Percentiles rank a stretch among this genome's conserved stretches.
Conservation (phyloP, 306 rosid genomes). For the Pyrus communis region DNA sequence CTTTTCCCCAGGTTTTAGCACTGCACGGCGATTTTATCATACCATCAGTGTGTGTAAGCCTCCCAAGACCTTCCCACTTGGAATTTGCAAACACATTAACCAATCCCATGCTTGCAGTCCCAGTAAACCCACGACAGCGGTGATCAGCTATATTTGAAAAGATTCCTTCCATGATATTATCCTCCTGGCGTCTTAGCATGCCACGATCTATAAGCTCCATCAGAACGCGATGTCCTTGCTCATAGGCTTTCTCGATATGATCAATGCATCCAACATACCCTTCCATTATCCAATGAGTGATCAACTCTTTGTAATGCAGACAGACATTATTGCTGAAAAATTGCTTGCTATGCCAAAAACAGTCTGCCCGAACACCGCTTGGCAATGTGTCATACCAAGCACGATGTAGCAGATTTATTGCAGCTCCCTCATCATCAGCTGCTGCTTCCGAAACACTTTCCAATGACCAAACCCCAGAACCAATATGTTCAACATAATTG, state of each 20-base stretch:
- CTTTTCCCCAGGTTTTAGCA: neutral
- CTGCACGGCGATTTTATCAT: slow-evolving; percentile 14
- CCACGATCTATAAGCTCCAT: slow-evolving; percentile 21
- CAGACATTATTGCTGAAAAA: slow-evolving; percentile 6
- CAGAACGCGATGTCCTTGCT: slow-evolving; percentile 16
- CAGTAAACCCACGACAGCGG: neutral
- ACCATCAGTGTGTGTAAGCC: slow-evolving; percentile 1
- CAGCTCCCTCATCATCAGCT: neutral
- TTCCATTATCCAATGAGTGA: slow-evolving; percentile 36
- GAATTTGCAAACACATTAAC: slow-evolving; percentile 9
- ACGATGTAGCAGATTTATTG: neutral
- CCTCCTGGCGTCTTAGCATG: slow-evolving; percentile 11
- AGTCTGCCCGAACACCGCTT: neutral
- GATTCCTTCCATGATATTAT: slow-evolving; percentile 5
- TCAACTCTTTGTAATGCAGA: slow-evolving; percentile 31
- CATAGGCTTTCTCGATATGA: slow-evolving; percentile 17
- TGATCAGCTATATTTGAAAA: neutral
- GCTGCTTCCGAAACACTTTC: slow-evolving; percentile 10
- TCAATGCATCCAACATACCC: slow-evolving; percentile 12
- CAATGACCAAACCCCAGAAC: neutral
- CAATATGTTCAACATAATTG: neutral
- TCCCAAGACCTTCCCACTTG: slow-evolving; percentile 15
- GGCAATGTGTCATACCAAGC: slow-evolving; percentile 16
- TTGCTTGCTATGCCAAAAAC: slow-evolving; percentile 22
- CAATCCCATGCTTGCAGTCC: slow-evolving; percentile 23